These are phyloP conservation scores for Diddensiella transvaalensis DNA, from an alignment of 805 yeast species.

Conservation along the genomic window DNA sequence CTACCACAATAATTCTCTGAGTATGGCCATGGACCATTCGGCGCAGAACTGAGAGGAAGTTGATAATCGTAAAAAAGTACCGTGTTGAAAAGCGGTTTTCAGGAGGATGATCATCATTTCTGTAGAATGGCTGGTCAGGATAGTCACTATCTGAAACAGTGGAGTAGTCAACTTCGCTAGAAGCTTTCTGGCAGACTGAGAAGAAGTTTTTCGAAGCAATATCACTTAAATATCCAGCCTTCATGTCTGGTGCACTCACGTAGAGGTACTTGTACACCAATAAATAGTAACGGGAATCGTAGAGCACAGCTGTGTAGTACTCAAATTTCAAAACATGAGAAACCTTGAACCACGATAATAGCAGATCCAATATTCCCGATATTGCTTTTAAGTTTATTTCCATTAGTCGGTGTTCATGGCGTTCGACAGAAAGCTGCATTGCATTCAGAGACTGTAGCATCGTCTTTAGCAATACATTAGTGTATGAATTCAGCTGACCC, in stretches of 20 bases:
- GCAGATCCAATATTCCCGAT: slow-evolving; percentile 47
- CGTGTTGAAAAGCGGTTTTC: slow-evolving; percentile 17
- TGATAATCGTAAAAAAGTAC: slow-evolving; percentile 36
- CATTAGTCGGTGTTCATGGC: slow-evolving; percentile 41
- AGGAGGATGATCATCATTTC: not conserved
- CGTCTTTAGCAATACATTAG: slow-evolving; percentile 59
- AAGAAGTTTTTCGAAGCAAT: slow-evolving; percentile 24
- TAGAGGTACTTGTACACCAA: slow-evolving; percentile 36
- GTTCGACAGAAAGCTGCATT: slow-evolving; percentile 13
- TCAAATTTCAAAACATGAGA: slow-evolving; percentile 79
- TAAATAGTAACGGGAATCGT: slow-evolving; percentile 62
- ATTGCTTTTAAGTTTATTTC: slow-evolving; percentile 61
- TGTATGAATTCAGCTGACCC: slow-evolving; percentile 58
- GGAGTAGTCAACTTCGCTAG: slow-evolving; percentile 1
- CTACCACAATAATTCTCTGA: slow-evolving; percentile 64
- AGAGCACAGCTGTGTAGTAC: slow-evolving; percentile 63
- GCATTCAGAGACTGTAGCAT: slow-evolving; percentile 47
- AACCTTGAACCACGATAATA: slow-evolving; percentile 74
- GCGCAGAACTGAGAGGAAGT: slow-evolving; percentile 53
- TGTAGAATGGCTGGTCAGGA: not conserved
- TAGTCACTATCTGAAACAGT: not conserved
- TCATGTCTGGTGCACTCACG: slow-evolving; percentile 22
- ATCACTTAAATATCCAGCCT: slow-evolving; percentile 24
- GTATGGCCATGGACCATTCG: slow-evolving; percentile 63
- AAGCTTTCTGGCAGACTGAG: slow-evolving; percentile 18